These are phyloP conservation scores for Hysterangium stoloniferum DNA, from an alignment of 768 basidiomycete genomes.

Conservation along the genomic window DNA sequence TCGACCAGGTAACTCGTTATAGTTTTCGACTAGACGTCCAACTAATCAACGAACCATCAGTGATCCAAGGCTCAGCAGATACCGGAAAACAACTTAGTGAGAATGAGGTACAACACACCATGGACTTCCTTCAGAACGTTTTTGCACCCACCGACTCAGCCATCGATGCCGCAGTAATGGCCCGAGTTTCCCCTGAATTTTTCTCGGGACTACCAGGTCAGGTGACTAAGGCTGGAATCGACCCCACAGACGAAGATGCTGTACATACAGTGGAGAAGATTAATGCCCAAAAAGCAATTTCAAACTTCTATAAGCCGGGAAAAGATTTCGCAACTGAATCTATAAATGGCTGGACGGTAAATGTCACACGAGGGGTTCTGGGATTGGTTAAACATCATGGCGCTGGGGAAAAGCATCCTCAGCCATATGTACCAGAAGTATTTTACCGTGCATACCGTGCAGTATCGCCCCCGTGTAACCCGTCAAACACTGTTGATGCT, in stretches of 20 bases:
- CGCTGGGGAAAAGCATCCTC: no score
- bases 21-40: no score
- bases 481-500: no score
- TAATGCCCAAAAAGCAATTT: conserved; percentile 11
- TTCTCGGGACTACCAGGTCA: neutral
- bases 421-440: no score
- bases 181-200: neutral
- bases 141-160: conserved; percentile 17
- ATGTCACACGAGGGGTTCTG: neutral
- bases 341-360: conserved; percentile 4
- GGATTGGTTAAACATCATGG: no score
- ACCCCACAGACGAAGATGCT: conserved; percentile 7
- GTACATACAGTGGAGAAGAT: conserved; percentile 4
- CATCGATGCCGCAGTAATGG: conserved; percentile 4
- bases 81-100: conserved; percentile 13
- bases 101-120: conserved; percentile 13
- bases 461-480: no score
- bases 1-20: conserved; percentile 40
- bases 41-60: neutral
- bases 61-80: conserved; percentile 20
- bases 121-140: conserved; percentile 17
- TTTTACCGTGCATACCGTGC: no score
- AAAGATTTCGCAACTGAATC: conserved; percentile 5
- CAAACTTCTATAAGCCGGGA: conserved; percentile 8
- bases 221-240: conserved; percentile 1